Base-by-base conservation (phyloP, 2,329 filamentous ascomycete species). In the Cordyceps tenuipes region DNA sequence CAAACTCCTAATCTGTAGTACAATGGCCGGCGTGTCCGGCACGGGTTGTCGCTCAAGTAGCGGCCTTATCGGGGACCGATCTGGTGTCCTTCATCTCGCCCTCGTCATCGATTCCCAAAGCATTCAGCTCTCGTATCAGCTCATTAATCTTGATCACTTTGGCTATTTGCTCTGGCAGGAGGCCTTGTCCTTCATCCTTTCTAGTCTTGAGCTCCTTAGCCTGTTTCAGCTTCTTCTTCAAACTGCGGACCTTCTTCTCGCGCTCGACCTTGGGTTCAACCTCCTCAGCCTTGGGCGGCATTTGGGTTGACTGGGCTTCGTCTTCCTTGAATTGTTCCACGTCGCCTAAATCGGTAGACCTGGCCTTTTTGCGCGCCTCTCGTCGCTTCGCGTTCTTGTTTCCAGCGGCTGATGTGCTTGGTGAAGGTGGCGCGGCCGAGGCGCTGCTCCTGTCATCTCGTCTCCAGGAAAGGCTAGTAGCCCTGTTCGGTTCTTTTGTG, bases 121-220 rank as follows among this genome's bases (percentile, higher is more conserved):
- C 82, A 67, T 95, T 90, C 60, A 99, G 76, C 71, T 97, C 92
- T 13, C 91, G 84, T 61, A 97, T 86, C 55, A 99, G 81, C 76
- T 99, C 94, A 64, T 90, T 91, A 71, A 99, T 96, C 75, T 94
- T 96, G 72, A 96, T 95, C 59, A 99, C 90, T 77, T 99, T 99
- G 67, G 93, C 91, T 64, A 97, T 88, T 76, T 99, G 94, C 76
- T 99, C 94, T 0, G 92, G 93, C 29, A 97, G 79, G 62, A 99
- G 76, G 5, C 84, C 81, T 70, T 90, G 88, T 21, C 94, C 94
- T 60, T 85, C 86, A 26, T 96, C 90, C 73, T 96, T 96, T 80
- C 96, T 97, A 68, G 86, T 87, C 71, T 91, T 88, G 58, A 99
- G 79, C 2, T 97, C 94, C 66, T 86, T 88, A 4, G 94, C 93